Conservation (phyloP, 305 asterid genomes). For the Fraxinus baroniana region DNA sequence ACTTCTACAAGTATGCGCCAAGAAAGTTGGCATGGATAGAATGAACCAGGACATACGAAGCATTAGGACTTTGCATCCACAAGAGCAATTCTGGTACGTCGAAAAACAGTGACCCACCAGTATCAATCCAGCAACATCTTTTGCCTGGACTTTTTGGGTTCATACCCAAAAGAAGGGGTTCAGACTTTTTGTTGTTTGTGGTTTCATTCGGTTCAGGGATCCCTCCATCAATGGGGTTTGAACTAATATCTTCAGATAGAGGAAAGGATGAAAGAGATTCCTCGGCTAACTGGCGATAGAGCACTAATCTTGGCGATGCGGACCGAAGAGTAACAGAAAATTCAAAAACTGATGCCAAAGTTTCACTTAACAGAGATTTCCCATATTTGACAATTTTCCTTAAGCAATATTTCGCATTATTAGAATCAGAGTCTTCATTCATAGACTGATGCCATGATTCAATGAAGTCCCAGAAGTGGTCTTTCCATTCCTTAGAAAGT, state of each 20-base stretch:
- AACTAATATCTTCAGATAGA: conserved; percentile 53
- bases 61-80: conserved; percentile 64
- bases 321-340: conserved; percentile 93
- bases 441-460: conserved; percentile 70
- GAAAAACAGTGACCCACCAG: conserved; percentile 74
- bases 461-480: conserved; percentile 80
- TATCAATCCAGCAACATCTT: conserved; percentile 95
- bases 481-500: conserved; percentile 88
- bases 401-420: conserved; percentile 77
- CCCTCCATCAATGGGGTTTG: conserved; percentile 43
- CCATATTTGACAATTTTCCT: conserved; percentile 61
- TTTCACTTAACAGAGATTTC: conserved; percentile 69
- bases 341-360: conserved; percentile 76
- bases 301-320: conserved; percentile 88
- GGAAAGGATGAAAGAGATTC: conserved; percentile 97
- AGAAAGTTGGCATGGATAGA: conserved; percentile 7
- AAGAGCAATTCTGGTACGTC: conserved; percentile 59
- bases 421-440: conserved; percentile 49
- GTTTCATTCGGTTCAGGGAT: conserved; percentile 42
- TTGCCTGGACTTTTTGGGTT: conserved; percentile 55
- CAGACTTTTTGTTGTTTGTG: conserved; percentile 38
- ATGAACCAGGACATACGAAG: conserved; percentile 50
- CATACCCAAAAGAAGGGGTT: conserved; percentile 46
- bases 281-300: conserved; percentile 87
- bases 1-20: neutral